A percentile compares a stretch with the other conserved stretches of the same genome.
These are phyloP conservation scores for Grosmannia serpens DNA, from an alignment of 2,329 filamentous ascomycete genomes.

Conservation along the genomic window DNA sequence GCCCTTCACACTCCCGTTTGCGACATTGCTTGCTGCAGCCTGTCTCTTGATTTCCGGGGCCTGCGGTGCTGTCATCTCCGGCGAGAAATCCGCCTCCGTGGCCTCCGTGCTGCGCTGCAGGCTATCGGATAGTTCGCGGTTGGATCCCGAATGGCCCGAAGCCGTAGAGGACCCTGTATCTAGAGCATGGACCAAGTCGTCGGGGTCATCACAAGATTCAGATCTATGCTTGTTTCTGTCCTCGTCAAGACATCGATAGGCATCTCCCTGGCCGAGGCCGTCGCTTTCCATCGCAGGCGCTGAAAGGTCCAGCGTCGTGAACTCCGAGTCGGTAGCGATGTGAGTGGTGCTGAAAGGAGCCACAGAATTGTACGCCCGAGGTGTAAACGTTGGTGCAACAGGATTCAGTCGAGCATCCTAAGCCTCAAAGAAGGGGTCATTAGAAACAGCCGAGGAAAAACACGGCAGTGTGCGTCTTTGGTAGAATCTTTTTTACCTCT, in stretches of 20 bases:
- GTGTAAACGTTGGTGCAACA: constrained; percentile 43
- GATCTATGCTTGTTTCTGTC: neutral
- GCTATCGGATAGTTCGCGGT: neutral
- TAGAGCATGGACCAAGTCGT: neutral
- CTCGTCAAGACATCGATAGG: neutral
- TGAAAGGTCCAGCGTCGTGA: neutral
- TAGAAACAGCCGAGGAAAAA: constrained; percentile 32
- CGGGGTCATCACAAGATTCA: neutral
- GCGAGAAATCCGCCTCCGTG: constrained; percentile 3
- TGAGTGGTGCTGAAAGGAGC: neutral
- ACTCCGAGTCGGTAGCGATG: neutral
- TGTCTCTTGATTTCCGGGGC: neutral
- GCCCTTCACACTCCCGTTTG: constrained; percentile 1
- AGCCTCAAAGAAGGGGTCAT: constrained; percentile 20
- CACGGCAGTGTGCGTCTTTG: constrained; percentile 21
- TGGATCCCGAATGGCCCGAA: constrained; percentile 4
- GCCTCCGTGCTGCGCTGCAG: constrained; percentile 8
- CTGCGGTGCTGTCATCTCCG: neutral
- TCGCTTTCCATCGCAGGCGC: neutral
- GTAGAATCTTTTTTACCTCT: constrained; percentile 34
- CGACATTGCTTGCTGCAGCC: neutral
- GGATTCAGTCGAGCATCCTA: constrained; percentile 45
- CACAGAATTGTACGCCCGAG: constrained; percentile 21
- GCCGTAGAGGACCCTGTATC: neutral
- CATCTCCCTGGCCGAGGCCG: neutral